Evolutionary conservation across 352 stramenopile genomes (phyloP).

Genomic region (Phytophthora podocarpi): DNA sequence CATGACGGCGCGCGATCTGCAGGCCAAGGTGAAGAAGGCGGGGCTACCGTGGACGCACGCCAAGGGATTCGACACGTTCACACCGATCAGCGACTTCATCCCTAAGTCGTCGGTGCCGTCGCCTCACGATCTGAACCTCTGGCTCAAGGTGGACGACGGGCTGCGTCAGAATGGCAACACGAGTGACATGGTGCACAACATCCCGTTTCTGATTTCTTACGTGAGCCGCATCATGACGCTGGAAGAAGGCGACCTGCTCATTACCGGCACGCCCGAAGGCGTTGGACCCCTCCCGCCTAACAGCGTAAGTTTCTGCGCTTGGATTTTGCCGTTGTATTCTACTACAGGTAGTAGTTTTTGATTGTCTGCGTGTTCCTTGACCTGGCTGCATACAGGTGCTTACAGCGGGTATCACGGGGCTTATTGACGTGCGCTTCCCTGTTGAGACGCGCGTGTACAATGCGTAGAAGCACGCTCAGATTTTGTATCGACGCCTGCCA

Average conservation of each 20-base stretch:
- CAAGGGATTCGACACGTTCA: slow-evolving; percentile 86
- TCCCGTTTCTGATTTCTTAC: slow-evolving; percentile 77
- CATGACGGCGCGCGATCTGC: slow-evolving; percentile 80
- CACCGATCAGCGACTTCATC: slow-evolving; percentile 83
- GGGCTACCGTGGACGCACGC: slow-evolving; percentile 76
- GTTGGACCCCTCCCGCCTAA: slow-evolving; percentile 66
- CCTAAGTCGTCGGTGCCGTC: slow-evolving; percentile 61
- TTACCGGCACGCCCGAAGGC: slow-evolving; percentile 83
- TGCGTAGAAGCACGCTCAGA: slow-evolving; percentile 4
- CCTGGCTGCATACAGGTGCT: slow-evolving; percentile 43
- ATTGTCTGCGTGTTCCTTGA: no score
- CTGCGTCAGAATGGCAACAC: slow-evolving; percentile 77
- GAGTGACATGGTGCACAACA: slow-evolving; percentile 80
- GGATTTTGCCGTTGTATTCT: background rate
- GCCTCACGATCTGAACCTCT: slow-evolving; percentile 76
- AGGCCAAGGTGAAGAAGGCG: slow-evolving; percentile 79
- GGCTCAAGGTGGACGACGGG: slow-evolving; percentile 82
- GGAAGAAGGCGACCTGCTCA: slow-evolving; percentile 85
- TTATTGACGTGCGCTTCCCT: slow-evolving; percentile 72
- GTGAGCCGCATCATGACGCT: slow-evolving; percentile 87
- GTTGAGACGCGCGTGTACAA: slow-evolving; percentile 70
- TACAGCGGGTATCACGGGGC: slow-evolving; percentile 71
- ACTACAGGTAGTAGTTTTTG: no score
- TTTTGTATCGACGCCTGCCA: background rate
- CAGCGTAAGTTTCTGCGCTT: slow-evolving; percentile 46